Percentiles rank a stretch among this genome's conserved stretches.
Conservation (phyloP, 2,329 filamentous ascomycete genomes). For the Trichoderma lentiforme region DNA sequence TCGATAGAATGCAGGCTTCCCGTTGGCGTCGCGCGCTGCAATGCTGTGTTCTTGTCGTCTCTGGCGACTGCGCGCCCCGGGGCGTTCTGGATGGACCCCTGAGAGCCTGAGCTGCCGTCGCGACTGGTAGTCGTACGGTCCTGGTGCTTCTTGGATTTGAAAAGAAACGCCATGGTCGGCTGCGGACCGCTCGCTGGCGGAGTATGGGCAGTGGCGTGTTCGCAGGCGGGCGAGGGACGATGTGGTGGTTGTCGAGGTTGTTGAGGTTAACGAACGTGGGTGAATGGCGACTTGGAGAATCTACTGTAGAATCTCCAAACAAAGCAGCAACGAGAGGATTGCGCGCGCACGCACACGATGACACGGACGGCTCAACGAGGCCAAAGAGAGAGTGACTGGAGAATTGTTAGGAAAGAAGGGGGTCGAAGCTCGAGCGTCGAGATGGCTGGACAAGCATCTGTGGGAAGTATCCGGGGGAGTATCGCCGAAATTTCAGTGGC, state of each 20-base stretch:
- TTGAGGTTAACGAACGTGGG: conserved; percentile 7
- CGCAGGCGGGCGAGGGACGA: conserved; percentile 1
- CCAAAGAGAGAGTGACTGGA: conserved; percentile 23
- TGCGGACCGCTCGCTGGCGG: conserved; percentile 39
- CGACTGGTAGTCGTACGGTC: conserved; percentile 57
- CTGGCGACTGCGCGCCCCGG: conserved; percentile 41
- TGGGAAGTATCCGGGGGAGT: conserved; percentile 30
- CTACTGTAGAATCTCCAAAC: neutral
- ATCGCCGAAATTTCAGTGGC: conserved; percentile 33
- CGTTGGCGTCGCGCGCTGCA: conserved; percentile 67
- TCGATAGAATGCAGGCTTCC: conserved; percentile 73
- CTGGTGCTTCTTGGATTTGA: conserved; percentile 77
- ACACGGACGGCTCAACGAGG: conserved; percentile 21
- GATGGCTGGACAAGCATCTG: conserved; percentile 47
- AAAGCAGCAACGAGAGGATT: conserved; percentile 16
- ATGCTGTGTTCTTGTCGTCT: conserved; percentile 53
- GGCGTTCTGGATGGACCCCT: conserved; percentile 48
- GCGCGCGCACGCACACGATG: conserved; percentile 17
- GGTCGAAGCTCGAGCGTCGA: conserved; percentile 36
- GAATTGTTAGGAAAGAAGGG: conserved; percentile 29
- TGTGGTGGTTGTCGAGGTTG: neutral
- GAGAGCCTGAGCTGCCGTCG: conserved; percentile 49
- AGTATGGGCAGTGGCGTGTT: conserved; percentile 23
- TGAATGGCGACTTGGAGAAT: neutral
- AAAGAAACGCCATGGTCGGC: conserved; percentile 72